Evolutionary conservation across 768 basidiomycete species (phyloP).

Genomic region (Porpolomopsis calyptriformis): DNA sequence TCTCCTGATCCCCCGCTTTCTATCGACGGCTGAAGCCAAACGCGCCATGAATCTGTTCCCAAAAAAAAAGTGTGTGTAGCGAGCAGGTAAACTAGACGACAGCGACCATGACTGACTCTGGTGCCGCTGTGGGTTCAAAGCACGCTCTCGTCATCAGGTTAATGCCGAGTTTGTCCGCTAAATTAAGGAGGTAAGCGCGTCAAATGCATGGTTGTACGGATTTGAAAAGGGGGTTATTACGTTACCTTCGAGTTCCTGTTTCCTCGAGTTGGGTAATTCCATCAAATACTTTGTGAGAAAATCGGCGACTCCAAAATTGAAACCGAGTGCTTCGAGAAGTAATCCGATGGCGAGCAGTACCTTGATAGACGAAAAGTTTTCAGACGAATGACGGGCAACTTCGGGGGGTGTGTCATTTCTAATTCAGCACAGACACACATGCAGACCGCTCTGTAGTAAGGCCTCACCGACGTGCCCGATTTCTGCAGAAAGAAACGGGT

Average conservation of each 20-base stretch:
- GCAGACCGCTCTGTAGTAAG: too few species aligned
- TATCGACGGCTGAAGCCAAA: conserved; percentile 60
- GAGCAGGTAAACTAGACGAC: neutral
- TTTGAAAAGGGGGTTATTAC: too few species aligned
- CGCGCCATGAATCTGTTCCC: conserved; percentile 27
- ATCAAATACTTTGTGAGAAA: conserved; percentile 41
- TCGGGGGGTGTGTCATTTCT: too few species aligned
- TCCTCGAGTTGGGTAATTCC: conserved; percentile 75
- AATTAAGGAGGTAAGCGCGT: neutral
- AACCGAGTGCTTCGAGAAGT: conserved; percentile 38
- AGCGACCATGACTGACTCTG: conserved; percentile 38
- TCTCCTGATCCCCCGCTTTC: conserved; percentile 18
- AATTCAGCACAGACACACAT: too few species aligned
- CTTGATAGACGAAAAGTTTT: conserved; percentile 39
- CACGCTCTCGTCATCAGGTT: conserved; percentile 75
- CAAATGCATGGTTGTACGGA: too few species aligned
- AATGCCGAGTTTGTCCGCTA: conserved; percentile 83
- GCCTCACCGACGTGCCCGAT: conserved; percentile 70
- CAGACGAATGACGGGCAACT: conserved; percentile 40
- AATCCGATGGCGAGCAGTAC: conserved; percentile 32
- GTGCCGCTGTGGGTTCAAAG: conserved; percentile 70
- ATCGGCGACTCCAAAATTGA: conserved; percentile 39
- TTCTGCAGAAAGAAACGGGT: conserved; percentile 33
- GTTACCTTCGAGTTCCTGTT: conserved; percentile 75
- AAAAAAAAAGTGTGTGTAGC: neutral